These are phyloP conservation scores for Echites panduratus DNA, from an alignment of 257 asterid species.

Conservation along the genomic window DNA sequence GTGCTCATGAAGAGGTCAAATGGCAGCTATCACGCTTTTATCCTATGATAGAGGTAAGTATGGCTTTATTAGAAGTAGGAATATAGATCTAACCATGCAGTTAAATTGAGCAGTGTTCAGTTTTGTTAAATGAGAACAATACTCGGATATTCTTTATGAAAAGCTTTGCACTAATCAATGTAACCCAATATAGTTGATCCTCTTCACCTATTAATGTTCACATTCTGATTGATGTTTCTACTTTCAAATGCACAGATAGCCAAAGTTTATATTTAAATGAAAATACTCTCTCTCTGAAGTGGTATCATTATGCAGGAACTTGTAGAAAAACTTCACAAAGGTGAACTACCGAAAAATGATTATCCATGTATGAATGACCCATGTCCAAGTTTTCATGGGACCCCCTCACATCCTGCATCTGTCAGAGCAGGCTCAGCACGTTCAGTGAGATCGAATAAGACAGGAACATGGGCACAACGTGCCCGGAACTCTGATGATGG, in stretches of 20 bases:
- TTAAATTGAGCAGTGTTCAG: slow-evolving; percentile 3
- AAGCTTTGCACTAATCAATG: neutral
- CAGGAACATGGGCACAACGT: slow-evolving; percentile 92
- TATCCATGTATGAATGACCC: slow-evolving; percentile 98
- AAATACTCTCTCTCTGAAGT: neutral
- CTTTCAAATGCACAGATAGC: neutral
- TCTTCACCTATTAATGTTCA: neutral
- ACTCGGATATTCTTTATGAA: neutral
- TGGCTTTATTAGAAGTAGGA: neutral
- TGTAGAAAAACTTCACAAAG: slow-evolving; percentile 74
- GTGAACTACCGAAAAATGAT: slow-evolving; percentile 77
- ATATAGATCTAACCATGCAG: neutral
- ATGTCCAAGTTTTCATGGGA: slow-evolving; percentile 72
- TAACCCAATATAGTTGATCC: neutral
- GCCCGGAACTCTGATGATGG: slow-evolving; percentile 97
- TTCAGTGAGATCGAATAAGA: slow-evolving; percentile 91
- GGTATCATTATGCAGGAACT: slow-evolving; percentile 61
- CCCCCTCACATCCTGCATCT: slow-evolving; percentile 45
- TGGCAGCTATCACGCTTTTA: slow-evolving; percentile 97
- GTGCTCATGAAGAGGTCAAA: slow-evolving; percentile 62
- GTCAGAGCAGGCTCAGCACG: slow-evolving; percentile 45
- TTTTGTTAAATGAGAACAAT: neutral
- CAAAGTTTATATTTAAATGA: neutral
- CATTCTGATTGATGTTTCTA: neutral
- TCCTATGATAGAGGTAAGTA: slow-evolving; percentile 86